Conservation (phyloP, 371 early-diverging fungal genomes). For the Rhizomucor miehei region DNA sequence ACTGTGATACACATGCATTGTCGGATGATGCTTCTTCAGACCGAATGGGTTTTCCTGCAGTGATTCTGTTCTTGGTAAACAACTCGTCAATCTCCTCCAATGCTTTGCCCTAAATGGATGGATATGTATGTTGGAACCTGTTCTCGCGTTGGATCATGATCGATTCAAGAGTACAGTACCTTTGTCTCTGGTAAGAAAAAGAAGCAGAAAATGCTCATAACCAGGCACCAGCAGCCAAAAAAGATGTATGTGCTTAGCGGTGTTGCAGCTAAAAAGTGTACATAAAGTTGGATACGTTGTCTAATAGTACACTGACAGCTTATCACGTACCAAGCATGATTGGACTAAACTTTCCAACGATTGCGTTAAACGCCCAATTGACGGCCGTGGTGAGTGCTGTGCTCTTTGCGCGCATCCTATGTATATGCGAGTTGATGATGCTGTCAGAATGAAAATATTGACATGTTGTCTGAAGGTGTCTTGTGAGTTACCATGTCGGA, state of each 20-base stretch:
- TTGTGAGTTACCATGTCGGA: constrained; percentile 28
- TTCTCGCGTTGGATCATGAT: background rate
- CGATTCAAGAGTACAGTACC: constrained; percentile 8
- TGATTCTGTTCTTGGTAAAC: too few relatives aligned
- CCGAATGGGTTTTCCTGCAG: too few relatives aligned
- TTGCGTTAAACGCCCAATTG: constrained; percentile 59
- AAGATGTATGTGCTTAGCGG: constrained; percentile 42
- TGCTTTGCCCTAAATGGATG: constrained; percentile 22
- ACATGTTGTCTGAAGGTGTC: background rate
- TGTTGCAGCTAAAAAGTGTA: constrained; percentile 15
- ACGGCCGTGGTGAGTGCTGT: constrained; percentile 60
- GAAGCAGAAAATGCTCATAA: constrained; percentile 20
- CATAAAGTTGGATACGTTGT: background rate
- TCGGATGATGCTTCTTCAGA: too few relatives aligned
- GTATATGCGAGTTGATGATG: background rate
- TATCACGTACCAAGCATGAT: constrained; percentile 19
- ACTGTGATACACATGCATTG: too few relatives aligned
- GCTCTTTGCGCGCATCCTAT: constrained; percentile 45
- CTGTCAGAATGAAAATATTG: too few relatives aligned
- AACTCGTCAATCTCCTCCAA: constrained; percentile 27
- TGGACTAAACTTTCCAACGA: constrained; percentile 33
- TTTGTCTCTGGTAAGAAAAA: constrained; percentile 28
- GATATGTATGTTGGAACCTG: background rate
- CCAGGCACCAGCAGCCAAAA: constrained; percentile 29
- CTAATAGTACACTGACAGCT: background rate